Percentiles rank a stretch among this genome's conserved stretches.
Evolutionary conservation across 2,329 filamentous ascomycete genomes (phyloP).

Genomic region (Claviceps paspali): DNA sequence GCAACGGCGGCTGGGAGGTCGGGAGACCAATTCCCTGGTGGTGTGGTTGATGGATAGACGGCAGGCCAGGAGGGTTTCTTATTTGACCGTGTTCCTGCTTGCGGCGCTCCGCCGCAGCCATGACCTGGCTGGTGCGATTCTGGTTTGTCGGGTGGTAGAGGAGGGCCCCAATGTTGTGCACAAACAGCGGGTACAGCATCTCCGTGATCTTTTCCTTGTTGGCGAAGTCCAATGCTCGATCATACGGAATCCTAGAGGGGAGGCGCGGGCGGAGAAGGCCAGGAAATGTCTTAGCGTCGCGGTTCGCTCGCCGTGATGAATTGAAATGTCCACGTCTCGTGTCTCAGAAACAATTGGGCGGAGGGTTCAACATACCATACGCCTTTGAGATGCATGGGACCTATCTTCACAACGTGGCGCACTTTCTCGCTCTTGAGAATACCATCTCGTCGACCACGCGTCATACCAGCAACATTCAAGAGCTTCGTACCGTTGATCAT

Average conservation of each 20-base stretch:
- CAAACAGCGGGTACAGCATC: constrained; percentile 84
- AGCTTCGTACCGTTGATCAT: constrained; percentile 99
- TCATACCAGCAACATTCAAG: constrained; percentile 96
- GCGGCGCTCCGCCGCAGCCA: constrained; percentile 68
- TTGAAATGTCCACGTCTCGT: neutral
- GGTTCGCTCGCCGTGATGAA: neutral
- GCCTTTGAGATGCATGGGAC: constrained; percentile 96
- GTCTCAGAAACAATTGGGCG: constrained; percentile 8
- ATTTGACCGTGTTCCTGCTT: constrained; percentile 55
- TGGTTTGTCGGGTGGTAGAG: constrained; percentile 90
- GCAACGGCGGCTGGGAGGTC: constrained; percentile 36
- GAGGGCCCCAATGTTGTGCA: constrained; percentile 88
- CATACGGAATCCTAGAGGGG: constrained; percentile 74
- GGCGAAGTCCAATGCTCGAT: constrained; percentile 92
- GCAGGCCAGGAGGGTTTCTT: constrained; percentile 43
- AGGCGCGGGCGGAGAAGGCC: neutral
- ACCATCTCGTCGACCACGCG: constrained; percentile 81
- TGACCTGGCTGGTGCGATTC: constrained; percentile 66
- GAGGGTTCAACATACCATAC: constrained; percentile 62
- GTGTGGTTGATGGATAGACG: constrained; percentile 49
- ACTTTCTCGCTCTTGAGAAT: constrained; percentile 97
- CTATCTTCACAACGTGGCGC: constrained; percentile 94
- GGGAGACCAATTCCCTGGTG: constrained; percentile 48
- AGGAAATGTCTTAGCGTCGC: constrained; percentile 12
- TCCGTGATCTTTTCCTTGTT: constrained; percentile 99